These are phyloP conservation scores for Myxozyma melibiosi DNA, from an alignment of 805 yeast genomes.

Conservation along the genomic window DNA sequence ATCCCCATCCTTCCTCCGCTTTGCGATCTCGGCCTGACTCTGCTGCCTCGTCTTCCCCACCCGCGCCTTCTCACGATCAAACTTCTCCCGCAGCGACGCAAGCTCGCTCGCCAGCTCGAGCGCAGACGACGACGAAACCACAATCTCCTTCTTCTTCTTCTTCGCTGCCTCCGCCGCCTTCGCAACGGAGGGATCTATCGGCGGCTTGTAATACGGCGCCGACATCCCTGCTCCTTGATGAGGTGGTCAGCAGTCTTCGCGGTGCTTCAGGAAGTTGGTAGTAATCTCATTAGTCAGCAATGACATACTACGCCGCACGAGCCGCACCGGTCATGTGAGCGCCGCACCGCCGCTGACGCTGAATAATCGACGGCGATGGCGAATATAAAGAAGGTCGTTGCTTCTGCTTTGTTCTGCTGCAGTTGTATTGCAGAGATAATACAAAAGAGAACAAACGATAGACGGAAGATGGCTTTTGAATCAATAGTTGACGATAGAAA, in stretches of 20 bases:
- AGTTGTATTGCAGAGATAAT: too few species aligned
- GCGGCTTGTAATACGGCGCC: conserved; percentile 16
- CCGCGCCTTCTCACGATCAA: conserved; percentile 18
- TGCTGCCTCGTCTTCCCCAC: conserved; percentile 13
- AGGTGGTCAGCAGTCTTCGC: too few species aligned
- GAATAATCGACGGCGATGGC: too few species aligned
- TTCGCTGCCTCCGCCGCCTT: conserved; percentile 8
- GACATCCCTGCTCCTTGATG: neutral
- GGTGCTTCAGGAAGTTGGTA: too few species aligned
- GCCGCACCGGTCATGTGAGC: conserved; percentile 10
- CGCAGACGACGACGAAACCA: conserved; percentile 28
- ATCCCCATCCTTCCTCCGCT: neutral
- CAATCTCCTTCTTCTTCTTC: conserved; percentile 15
- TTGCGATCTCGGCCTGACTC: neutral
- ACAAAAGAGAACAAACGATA: too few species aligned
- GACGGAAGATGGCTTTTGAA: too few species aligned
- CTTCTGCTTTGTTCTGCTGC: neutral
- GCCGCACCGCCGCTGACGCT: conserved; percentile 3
- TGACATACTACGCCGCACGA: conserved; percentile 10
- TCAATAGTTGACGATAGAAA: too few species aligned
- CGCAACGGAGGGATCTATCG: conserved; percentile 6
- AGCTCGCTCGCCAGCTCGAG: conserved; percentile 27
- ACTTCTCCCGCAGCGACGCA: conserved; percentile 22
- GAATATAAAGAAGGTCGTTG: neutral
- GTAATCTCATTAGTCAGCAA: too few species aligned